Conservation (phyloP, 1,284 basidiomycete species). For the Rhodotorula glutinis region DNA sequence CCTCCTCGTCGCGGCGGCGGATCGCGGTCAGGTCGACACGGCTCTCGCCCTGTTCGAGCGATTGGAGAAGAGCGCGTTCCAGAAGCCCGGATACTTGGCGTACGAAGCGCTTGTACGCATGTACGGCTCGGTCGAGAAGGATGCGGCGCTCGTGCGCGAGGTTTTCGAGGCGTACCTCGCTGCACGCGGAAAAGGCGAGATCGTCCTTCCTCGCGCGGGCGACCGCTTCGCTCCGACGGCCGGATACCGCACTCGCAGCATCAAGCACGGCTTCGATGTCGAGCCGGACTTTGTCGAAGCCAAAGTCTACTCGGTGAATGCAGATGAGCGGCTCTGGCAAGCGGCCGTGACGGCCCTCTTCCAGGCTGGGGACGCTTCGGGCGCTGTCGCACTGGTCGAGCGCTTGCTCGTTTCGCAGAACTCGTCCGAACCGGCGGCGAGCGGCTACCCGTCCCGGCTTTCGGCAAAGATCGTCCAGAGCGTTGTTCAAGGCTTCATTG, state of each 20-base stretch:
- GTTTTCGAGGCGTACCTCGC: constrained; percentile 65
- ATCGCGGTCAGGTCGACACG: constrained; percentile 59
- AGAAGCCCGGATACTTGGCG: constrained; percentile 52
- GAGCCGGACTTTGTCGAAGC: constrained; percentile 42
- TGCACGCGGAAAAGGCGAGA: constrained; percentile 46
- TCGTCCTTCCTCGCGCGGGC: neutral
- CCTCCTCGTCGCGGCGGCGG: constrained; percentile 65
- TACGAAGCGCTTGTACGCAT: constrained; percentile 64
- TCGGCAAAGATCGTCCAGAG: constrained; percentile 59
- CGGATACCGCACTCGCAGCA: constrained; percentile 4
- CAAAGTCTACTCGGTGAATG: constrained; percentile 44
- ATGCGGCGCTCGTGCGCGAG: constrained; percentile 61
- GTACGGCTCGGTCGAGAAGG: constrained; percentile 56
- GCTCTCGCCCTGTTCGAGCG: constrained; percentile 68
- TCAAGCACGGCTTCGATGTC: constrained; percentile 21
- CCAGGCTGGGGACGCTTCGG: constrained; percentile 60
- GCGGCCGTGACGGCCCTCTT: constrained; percentile 74
- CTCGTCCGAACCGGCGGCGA: constrained; percentile 34
- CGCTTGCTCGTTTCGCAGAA: constrained; percentile 63
- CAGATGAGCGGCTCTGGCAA: constrained; percentile 59
- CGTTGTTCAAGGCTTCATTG: constrained; percentile 64
- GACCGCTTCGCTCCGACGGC: neutral
- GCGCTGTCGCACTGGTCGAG: constrained; percentile 67
- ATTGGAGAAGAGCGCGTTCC: constrained; percentile 56
- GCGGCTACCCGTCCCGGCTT: constrained; percentile 59